These are phyloP conservation scores for Penicillium turbatum DNA, from an alignment of 495 filamentous ascomycete genomes.

Conservation along the genomic window DNA sequence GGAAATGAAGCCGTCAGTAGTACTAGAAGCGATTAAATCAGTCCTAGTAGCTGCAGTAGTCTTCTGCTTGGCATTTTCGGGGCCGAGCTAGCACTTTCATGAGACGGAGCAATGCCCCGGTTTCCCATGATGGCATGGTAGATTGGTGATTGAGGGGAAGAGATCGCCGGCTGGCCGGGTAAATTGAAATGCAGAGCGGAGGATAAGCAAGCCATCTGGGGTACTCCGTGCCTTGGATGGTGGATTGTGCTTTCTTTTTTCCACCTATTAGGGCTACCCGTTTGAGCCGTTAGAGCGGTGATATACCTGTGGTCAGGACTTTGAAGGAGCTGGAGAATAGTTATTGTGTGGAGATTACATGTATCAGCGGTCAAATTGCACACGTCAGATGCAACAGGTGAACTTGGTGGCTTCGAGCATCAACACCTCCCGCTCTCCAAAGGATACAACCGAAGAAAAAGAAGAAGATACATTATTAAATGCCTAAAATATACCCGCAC, in stretches of 20 bases:
- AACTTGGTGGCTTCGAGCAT: not conserved
- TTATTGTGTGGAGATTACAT: no score
- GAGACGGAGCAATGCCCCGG: constrained; percentile 22
- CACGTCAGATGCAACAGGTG: constrained; percentile 1
- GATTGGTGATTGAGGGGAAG: not conserved
- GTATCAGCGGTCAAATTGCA: constrained; percentile 10
- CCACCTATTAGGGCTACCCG: constrained; percentile 17
- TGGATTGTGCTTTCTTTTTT: constrained; percentile 10
- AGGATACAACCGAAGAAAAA: constrained; percentile 2
- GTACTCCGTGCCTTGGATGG: not conserved
- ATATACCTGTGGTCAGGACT: not conserved
- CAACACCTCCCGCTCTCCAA: not conserved
- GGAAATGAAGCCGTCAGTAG: constrained; percentile 10
- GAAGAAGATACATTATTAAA: constrained; percentile 13
- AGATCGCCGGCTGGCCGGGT: constrained; percentile 11
- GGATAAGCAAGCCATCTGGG: not conserved
- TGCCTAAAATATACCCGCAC: constrained; percentile 18
- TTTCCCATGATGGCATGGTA: not conserved
- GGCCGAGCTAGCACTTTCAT: constrained; percentile 12
- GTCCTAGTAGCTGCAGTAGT: constrained; percentile 7
- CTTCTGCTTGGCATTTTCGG: not conserved
- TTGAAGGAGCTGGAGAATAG: no score
- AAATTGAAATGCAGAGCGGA: constrained; percentile 7
- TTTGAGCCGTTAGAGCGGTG: not conserved
- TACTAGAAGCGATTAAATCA: not conserved